These are phyloP conservation scores for Buxus sempervirens DNA, from an alignment of 164 flowering plant species.

Conservation along the genomic window DNA sequence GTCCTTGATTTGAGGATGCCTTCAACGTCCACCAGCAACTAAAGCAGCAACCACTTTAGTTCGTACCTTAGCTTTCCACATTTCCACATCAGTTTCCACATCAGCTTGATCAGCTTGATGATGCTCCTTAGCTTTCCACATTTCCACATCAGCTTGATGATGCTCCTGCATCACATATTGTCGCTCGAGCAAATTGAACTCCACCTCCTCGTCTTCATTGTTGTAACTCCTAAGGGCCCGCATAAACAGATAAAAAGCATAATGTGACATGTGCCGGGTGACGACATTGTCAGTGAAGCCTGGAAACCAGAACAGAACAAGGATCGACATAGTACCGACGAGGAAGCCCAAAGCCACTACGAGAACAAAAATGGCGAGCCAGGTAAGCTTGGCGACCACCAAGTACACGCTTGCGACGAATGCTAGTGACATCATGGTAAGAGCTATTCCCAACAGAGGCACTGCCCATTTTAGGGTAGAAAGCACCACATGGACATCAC, in stretches of 20 bases:
- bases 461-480: background rate
- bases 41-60: too few species aligned
- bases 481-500: background rate
- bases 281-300: background rate
- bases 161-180: too few species aligned
- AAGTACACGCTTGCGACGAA: constrained; percentile 11
- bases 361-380: constrained; percentile 10
- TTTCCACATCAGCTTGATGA: too few species aligned
- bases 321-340: background rate
- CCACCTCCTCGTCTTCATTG: too few species aligned
- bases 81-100: too few species aligned
- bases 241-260: constrained; percentile 22
- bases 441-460: constrained; percentile 7
- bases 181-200: too few species aligned
- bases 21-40: too few species aligned
- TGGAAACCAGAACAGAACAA: constrained; percentile 4
- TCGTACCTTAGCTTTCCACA: too few species aligned
- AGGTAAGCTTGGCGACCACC: background rate
- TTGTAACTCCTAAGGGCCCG: too few species aligned
- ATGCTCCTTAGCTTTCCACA: too few species aligned
- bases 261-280: background rate
- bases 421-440: constrained; percentile 14
- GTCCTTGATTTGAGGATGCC: too few species aligned
- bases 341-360: constrained; percentile 2
- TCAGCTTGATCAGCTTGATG: too few species aligned